Evolutionary conservation across 2,329 filamentous ascomycete genomes (phyloP).

Genomic region (Pseudonectria buxi): DNA sequence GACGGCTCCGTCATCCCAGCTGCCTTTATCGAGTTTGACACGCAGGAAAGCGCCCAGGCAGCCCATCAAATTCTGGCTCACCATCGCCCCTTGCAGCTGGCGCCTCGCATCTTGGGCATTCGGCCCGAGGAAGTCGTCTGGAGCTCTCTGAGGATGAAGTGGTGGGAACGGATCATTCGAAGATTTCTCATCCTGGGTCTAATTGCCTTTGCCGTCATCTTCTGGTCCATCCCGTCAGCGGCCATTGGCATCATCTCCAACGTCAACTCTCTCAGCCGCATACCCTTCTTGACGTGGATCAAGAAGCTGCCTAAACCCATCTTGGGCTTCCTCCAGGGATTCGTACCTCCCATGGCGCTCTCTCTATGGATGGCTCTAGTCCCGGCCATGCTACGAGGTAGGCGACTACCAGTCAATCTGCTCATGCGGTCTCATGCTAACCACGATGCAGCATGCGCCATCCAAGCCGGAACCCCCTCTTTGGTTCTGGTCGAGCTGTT

Average conservation of each 20-base stretch:
- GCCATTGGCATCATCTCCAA: slow-evolving; percentile 84
- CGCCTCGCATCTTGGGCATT: slow-evolving; percentile 76
- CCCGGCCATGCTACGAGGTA: slow-evolving; percentile 67
- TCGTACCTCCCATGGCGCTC: slow-evolving; percentile 73
- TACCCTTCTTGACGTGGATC: slow-evolving; percentile 69
- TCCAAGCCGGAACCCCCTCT: slow-evolving; percentile 72
- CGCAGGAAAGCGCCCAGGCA: slow-evolving; percentile 74
- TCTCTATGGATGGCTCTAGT: slow-evolving; percentile 81
- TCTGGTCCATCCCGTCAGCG: slow-evolving; percentile 73
- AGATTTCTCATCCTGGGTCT: slow-evolving; percentile 63
- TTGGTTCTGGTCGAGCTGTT: slow-evolving; percentile 76
- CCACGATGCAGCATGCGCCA: slow-evolving; percentile 57
- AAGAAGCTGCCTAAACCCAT: slow-evolving; percentile 62
- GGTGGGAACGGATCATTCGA: slow-evolving; percentile 78
- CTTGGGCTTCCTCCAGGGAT: slow-evolving; percentile 74
- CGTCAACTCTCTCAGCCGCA: slow-evolving; percentile 59
- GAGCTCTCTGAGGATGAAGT: slow-evolving; percentile 73
- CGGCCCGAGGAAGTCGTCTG: slow-evolving; percentile 81
- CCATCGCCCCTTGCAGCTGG: slow-evolving; percentile 81
- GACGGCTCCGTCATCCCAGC: slow-evolving; percentile 62
- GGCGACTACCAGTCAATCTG: slow-evolving; percentile 1
- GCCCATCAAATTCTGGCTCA: slow-evolving; percentile 84
- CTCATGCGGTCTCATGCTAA: slow-evolving; percentile 4
- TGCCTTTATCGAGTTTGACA: slow-evolving; percentile 86
- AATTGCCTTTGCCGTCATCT: slow-evolving; percentile 72